A percentile compares a stretch with the other conserved stretches of the same genome.
Conservation (phyloP, 1,284 basidiomycete genomes). For the Austropuccinia psidii region DNA sequence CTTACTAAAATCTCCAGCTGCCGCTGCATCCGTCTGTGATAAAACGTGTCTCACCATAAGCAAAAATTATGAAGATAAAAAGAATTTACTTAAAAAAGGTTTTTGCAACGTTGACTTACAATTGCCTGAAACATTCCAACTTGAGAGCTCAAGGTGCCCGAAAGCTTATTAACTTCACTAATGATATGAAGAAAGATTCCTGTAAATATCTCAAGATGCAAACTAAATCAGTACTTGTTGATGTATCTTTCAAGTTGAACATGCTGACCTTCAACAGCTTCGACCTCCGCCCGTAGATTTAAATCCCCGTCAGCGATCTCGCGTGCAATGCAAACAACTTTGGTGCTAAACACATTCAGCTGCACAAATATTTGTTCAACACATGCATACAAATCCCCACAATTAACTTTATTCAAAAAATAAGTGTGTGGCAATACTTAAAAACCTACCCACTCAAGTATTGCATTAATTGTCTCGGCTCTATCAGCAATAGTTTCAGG, state of each 20-base stretch:
- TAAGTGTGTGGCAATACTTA: background rate
- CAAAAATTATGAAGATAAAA: no score
- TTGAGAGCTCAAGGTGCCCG: constrained; percentile 11
- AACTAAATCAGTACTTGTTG: background rate
- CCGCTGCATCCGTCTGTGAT: constrained; percentile 10
- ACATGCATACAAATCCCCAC: background rate
- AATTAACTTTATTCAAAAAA: background rate
- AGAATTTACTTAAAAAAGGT: no score
- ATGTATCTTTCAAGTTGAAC: no score
- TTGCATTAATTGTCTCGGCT: constrained; percentile 9
- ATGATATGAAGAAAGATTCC: constrained; percentile 12
- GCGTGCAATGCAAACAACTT: constrained; percentile 5
- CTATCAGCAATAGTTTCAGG: background rate
- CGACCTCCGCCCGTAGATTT: constrained; percentile 12
- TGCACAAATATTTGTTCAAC: background rate
- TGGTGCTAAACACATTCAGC: constrained; percentile 13
- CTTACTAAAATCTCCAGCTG: constrained; percentile 15
- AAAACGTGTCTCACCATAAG: background rate
- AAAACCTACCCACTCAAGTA: constrained; percentile 12
- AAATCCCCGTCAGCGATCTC: constrained; percentile 13
- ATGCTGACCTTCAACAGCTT: no score
- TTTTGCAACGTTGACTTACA: background rate
- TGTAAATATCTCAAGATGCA: background rate
- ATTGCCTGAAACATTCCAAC: constrained; percentile 20
- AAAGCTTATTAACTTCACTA: constrained; percentile 8